Percentiles rank a stretch among this genome's conserved stretches.
These are phyloP conservation scores for Dorcoceras hygrometricum DNA, from an alignment of 257 asterid species.

Conservation along the genomic window DNA sequence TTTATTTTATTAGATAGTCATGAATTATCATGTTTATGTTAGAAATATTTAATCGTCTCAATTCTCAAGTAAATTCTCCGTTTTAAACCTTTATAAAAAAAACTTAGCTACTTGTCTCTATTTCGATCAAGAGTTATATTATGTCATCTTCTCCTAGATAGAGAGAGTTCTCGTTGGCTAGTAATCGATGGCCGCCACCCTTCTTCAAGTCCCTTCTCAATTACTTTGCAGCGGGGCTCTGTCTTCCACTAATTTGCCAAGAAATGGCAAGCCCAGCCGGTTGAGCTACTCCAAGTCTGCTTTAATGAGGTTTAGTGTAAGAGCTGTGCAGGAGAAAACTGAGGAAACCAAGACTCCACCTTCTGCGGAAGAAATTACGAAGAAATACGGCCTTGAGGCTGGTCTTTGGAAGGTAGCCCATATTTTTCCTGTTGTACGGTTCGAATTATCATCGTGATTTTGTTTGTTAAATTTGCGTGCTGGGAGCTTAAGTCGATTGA, in stretches of 20 bases:
- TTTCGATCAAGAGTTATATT: conserved; percentile 23
- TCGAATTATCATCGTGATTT: background rate
- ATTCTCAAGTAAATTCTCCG: no score
- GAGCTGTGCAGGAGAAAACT: conserved; percentile 77
- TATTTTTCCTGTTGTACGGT: background rate
- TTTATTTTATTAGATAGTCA: no score
- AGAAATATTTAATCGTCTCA: no score
- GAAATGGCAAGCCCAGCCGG: conserved; percentile 22
- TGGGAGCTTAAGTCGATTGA: conserved; percentile 12
- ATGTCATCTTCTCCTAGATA: conserved; percentile 19
- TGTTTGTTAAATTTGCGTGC: conserved; percentile 6
- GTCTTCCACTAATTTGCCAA: conserved; percentile 21
- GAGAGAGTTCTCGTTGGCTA: conserved; percentile 13
- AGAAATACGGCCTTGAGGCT: conserved; percentile 91
- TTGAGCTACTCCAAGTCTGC: conserved; percentile 16
- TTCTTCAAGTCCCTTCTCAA: conserved; percentile 43
- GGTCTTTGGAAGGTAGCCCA: conserved; percentile 90
- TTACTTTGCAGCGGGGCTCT: conserved; percentile 24
- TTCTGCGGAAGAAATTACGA: conserved; percentile 70
- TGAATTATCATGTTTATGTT: no score
- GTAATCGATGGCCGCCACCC: conserved; percentile 61
- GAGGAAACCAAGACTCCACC: conserved; percentile 57
- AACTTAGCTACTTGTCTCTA: conserved; percentile 43
- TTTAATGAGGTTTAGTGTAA: conserved; percentile 39
- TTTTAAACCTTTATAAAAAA: no score